These are phyloP conservation scores for Leccinum pachyderme DNA, from an alignment of 1,284 basidiomycete species.

Conservation along the genomic window DNA sequence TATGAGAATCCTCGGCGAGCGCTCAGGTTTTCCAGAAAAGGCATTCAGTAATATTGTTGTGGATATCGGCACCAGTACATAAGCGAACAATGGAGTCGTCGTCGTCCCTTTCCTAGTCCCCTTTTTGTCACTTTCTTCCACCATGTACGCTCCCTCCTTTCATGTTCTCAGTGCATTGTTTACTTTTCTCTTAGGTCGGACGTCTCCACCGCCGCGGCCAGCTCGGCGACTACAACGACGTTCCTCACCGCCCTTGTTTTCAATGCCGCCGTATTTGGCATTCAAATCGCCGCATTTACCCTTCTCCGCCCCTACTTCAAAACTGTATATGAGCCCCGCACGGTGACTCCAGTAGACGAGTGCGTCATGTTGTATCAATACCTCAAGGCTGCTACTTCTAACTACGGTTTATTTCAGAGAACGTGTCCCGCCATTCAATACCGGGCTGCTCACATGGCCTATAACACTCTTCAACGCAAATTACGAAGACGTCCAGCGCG, in stretches of 20 bases:
- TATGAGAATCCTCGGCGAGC: background rate
- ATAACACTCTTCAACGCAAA: slow-evolving; percentile 54
- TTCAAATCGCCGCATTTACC: slow-evolving; percentile 70
- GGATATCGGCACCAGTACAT: background rate
- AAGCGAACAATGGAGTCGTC: slow-evolving; percentile 8
- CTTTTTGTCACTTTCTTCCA: slow-evolving; percentile 14
- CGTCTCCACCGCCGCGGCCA: slow-evolving; percentile 33
- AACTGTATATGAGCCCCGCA: slow-evolving; percentile 79
- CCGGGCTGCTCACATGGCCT: slow-evolving; percentile 57
- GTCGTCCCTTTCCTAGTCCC: slow-evolving; percentile 8
- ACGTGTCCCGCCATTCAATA: slow-evolving; percentile 48
- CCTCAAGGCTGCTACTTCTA: slow-evolving; percentile 3
- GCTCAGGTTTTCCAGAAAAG: slow-evolving; percentile 6
- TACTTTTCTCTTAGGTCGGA: slow-evolving; percentile 20
- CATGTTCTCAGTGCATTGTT: background rate
- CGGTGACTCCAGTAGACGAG: slow-evolving; percentile 52
- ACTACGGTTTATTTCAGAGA: slow-evolving; percentile 40
- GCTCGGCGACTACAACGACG: slow-evolving; percentile 53
- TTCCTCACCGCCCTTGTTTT: slow-evolving; percentile 79
- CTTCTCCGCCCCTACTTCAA: slow-evolving; percentile 70
- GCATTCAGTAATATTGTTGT: background rate
- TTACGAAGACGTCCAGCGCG: slow-evolving; percentile 57
- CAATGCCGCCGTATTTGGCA: slow-evolving; percentile 65
- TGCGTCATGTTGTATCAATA: slow-evolving; percentile 32
- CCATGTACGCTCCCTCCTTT: slow-evolving; percentile 18